phyloP scores from a whole-genome alignment of 2,329 filamentous ascomycete species.

The Cladophialophora yegresii region DNA sequence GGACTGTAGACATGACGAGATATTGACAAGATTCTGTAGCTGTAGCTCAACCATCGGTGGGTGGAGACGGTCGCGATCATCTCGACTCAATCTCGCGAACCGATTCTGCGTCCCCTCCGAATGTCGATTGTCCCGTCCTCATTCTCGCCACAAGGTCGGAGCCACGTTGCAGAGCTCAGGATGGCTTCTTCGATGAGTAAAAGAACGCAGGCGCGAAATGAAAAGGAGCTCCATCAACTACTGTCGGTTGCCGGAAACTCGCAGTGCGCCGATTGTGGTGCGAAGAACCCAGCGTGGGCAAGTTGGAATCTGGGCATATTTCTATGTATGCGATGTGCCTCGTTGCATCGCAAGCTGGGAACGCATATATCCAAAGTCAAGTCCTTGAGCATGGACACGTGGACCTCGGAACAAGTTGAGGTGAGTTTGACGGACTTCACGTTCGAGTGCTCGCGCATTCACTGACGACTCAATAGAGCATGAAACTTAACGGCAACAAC shows the following conservation, averaged over 20 bases:
- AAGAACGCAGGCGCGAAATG: constrained; percentile 96
- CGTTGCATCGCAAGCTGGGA: constrained; percentile 91
- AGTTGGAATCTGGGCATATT: constrained; percentile 99
- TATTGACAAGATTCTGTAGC: constrained; percentile 6
- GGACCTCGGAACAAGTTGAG: constrained; percentile 94
- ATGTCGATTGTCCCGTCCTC: constrained; percentile 10
- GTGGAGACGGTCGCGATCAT: constrained; percentile 4
- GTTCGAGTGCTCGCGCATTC: constrained; percentile 9
- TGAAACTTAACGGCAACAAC: constrained; percentile 88
- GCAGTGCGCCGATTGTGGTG: constrained; percentile 87
- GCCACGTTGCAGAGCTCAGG: constrained; percentile 52
- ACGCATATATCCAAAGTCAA: constrained; percentile 99
- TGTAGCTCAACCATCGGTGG: not conserved
- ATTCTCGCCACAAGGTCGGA: constrained; percentile 9
- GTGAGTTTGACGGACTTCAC: constrained; percentile 50
- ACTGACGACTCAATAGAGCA: constrained; percentile 62
- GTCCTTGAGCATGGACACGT: constrained; percentile 97
- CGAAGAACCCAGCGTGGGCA: constrained; percentile 93
- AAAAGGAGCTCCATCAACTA: constrained; percentile 85
- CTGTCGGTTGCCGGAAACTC: constrained; percentile 89
- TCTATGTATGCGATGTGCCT: constrained; percentile 94
- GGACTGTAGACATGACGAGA: constrained; percentile 1
- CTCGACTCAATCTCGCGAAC: not conserved
- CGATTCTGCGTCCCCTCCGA: constrained; percentile 1
- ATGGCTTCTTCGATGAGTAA: constrained; percentile 74